Base-by-base conservation (phyloP, 1,284 basidiomycete genomes). In the Ustilago trichophora region DNA sequence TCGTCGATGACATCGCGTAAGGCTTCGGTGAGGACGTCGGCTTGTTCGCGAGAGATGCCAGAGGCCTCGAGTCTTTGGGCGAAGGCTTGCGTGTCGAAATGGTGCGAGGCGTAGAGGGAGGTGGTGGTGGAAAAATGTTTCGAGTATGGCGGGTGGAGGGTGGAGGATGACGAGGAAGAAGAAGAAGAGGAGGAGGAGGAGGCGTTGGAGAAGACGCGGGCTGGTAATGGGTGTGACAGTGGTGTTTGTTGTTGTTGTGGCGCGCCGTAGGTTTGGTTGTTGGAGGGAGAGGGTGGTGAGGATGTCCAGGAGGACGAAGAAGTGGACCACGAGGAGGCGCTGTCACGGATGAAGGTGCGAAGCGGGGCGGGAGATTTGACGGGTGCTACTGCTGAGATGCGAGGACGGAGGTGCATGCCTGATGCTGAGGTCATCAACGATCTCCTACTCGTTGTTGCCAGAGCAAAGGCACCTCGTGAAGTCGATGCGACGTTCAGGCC, bases 81-180 rank as follows among this genome's bases (percentile, higher is more conserved):
- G 32, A 81, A 75, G 13, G 69, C 72, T 44, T 79, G 75, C 6
- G 80, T 79, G 58, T 81, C 80, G 44, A 80, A 81, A 42, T 78
- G 74, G 46, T 71, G 68, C 21, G 43, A 44, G 4, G 57, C 54
- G 19, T 57, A 48, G 35, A 59, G 56, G 6, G 47, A 67, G n/a
- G 56, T 31, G 1, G 64, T 60, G 12, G 64, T 67, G n/a, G 64
- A 67, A 33, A 67, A 67, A 48, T 36, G 43, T 42, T 67, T 60
- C 13, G 45, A 56, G 22, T 45, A 49, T 21, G 60, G 54, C 19
- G 53, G 53, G 4, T 45, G 24, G 10, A 36, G 24, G n/a, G 43
- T 19, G 6, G 50, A 21, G 9, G 53, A 40, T 12, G 59, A 55
- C 13, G 34, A 31, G 12, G 44, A 44, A 0, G 48, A 43, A 6